phyloP scores from a whole-genome alignment of 495 filamentous ascomycete species.

The Achaetomiella virescens region DNA sequence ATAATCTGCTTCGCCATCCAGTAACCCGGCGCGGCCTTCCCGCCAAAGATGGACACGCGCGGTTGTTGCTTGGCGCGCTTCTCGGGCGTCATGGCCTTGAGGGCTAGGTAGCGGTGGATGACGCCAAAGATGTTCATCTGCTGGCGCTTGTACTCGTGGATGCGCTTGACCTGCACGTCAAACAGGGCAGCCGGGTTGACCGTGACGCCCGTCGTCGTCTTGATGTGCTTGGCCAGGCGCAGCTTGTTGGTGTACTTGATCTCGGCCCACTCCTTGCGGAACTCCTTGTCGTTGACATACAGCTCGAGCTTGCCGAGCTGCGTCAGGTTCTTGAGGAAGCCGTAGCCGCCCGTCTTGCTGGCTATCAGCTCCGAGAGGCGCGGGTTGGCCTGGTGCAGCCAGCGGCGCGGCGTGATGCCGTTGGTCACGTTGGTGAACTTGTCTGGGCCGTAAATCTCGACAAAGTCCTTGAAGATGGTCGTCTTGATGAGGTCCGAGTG shows the following conservation, averaged over 20 bases:
- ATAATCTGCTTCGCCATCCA: constrained; percentile 99
- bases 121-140: constrained; percentile 98
- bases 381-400: constrained; percentile 97
- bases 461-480: constrained; percentile 99
- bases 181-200: constrained; percentile 88
- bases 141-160: constrained; percentile 99
- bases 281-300: constrained; percentile 74
- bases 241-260: constrained; percentile 71
- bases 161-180: constrained; percentile 96
- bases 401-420: constrained; percentile 88
- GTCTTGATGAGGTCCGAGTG: constrained; percentile 96
- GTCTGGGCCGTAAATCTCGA: constrained; percentile 85
- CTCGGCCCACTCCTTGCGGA: constrained; percentile 85
- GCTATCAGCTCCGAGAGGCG: constrained; percentile 86
- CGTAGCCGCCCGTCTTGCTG: constrained; percentile 73
- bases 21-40: constrained; percentile 95
- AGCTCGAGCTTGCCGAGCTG: constrained; percentile 75
- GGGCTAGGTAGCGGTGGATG: constrained; percentile 85
- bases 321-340: constrained; percentile 83
- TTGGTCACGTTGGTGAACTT: constrained; percentile 99
- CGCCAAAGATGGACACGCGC: constrained; percentile 95
- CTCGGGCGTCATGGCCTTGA: constrained; percentile 78
- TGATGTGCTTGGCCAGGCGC: constrained; percentile 83
- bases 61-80: constrained; percentile 83
- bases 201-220: constrained; percentile 64